phyloP scores from a whole-genome alignment of 2,329 filamentous ascomycete genomes.

The Fusarium sp. region DNA sequence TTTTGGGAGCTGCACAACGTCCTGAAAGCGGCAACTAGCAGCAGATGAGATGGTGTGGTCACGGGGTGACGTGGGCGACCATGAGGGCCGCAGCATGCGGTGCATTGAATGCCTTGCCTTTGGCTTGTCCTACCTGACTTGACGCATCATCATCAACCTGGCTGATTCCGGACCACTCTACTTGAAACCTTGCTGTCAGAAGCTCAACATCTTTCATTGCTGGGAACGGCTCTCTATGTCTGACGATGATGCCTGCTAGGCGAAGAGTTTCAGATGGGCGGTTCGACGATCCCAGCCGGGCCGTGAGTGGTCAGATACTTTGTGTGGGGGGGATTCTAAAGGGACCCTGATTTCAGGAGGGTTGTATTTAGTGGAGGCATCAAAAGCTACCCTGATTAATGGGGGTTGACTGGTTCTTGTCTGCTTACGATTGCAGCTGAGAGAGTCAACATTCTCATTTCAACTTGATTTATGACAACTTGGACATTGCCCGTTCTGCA shows the following conservation, averaged over 20 bases:
- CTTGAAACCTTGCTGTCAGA: background rate
- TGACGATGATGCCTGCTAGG: conserved; percentile 3
- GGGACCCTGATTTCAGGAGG: conserved; percentile 19
- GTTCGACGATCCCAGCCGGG: background rate
- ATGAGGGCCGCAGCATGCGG: background rate
- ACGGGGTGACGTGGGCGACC: conserved; percentile 29
- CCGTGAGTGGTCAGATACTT: background rate
- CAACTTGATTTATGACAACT: conserved; percentile 2
- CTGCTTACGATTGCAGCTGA: background rate
- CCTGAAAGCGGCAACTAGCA: conserved; percentile 4
- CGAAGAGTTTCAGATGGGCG: conserved; percentile 28
- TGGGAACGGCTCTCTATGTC: conserved; percentile 5
- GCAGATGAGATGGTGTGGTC: conserved; percentile 21
- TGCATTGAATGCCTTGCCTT: background rate
- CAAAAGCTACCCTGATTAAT: background rate
- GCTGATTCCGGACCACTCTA: background rate
- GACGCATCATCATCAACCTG: conserved; percentile 7
- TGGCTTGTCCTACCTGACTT: background rate
- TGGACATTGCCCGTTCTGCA: background rate
- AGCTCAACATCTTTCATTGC: conserved; percentile 7
- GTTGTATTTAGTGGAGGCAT: background rate
- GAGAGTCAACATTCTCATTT: background rate
- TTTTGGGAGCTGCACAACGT: background rate
- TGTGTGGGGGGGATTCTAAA: conserved; percentile 1
- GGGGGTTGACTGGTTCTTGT: background rate